Percentiles rank a stretch among this genome's conserved stretches.
These are phyloP conservation scores for Aspergillus sp. DNA, from an alignment of 2,329 filamentous ascomycete species.

Conservation along the genomic window DNA sequence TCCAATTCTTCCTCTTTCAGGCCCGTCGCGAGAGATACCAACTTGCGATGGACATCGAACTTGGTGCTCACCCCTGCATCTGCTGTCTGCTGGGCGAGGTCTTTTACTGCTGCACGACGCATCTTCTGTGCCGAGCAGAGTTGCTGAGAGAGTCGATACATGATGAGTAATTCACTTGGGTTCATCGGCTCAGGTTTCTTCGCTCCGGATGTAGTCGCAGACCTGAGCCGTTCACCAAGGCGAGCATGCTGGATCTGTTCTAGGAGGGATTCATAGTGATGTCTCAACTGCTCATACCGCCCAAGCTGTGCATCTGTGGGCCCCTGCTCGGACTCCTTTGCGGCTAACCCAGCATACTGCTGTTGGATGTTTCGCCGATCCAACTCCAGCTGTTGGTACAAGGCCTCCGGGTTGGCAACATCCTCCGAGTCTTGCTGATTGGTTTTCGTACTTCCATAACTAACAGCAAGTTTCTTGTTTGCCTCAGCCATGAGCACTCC, in stretches of 20 bases:
- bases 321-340: constrained; percentile 29
- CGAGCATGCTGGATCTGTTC: constrained; percentile 34
- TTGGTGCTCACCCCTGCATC: constrained; percentile 39
- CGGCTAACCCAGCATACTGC: constrained; percentile 26
- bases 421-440: constrained; percentile 45
- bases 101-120: constrained; percentile 27
- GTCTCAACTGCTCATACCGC: constrained; percentile 30
- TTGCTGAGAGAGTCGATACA: constrained; percentile 23
- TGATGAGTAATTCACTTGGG: constrained; percentile 21
- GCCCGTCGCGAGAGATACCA: constrained; percentile 39
- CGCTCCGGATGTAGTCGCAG: constrained; percentile 8
- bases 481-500: constrained; percentile 61
- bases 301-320: constrained; percentile 27
- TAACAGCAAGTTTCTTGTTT: constrained; percentile 55
- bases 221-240: constrained; percentile 23
- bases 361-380: constrained; percentile 36
- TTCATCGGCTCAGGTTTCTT: constrained; percentile 11
- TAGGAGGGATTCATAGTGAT: constrained; percentile 33
- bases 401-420: constrained; percentile 32
- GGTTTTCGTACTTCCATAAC: constrained; percentile 53
- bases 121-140: constrained; percentile 25
- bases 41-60: constrained; percentile 38
- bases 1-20: constrained; percentile 40
- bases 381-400: constrained; percentile 34
- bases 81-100: constrained; percentile 35